phyloP scores from a whole-genome alignment of 768 basidiomycete genomes.

The Rubroboletus satanas region DNA sequence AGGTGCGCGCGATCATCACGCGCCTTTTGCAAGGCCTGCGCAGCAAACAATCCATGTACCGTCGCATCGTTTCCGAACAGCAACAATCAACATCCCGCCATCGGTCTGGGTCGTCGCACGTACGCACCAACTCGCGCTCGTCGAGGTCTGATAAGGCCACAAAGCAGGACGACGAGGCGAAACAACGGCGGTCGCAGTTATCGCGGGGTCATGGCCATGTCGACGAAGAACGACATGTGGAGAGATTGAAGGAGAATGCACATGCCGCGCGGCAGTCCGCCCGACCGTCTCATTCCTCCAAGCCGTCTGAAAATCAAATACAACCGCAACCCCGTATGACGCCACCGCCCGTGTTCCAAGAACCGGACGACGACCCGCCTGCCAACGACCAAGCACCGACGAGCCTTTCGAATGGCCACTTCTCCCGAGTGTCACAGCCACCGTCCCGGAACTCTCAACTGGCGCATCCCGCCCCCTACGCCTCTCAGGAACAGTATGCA shows the following conservation, averaged over 20 bases:
- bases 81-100: conserved; percentile 37
- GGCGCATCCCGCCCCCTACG: neutral
- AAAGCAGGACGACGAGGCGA: conserved; percentile 41
- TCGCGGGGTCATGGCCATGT: conserved; percentile 36
- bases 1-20: conserved; percentile 89
- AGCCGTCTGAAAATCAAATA: conserved; percentile 31
- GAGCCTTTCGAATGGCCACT: conserved; percentile 10
- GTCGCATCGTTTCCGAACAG: conserved; percentile 65
- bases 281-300: conserved; percentile 39
- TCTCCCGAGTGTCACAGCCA: conserved; percentile 12
- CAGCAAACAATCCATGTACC: conserved; percentile 84
- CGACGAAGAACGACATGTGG: conserved; percentile 37
- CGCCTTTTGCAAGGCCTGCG: conserved; percentile 91
- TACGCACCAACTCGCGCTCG: conserved; percentile 55
- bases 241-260: conserved; percentile 37
- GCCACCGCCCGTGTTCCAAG: conserved; percentile 28
- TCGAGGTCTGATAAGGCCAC: conserved; percentile 43
- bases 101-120: conserved; percentile 46
- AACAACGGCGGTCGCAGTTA: conserved; percentile 45
- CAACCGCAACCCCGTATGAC: conserved; percentile 30
- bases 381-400: conserved; percentile 4
- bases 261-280: conserved; percentile 39
- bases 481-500: conserved; percentile 4
- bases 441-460: conserved; percentile 15
- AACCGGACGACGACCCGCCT: conserved; percentile 31